These are phyloP conservation scores for Leucoagaricus sp. DNA, from an alignment of 1,284 basidiomycete genomes.

Conservation along the genomic window DNA sequence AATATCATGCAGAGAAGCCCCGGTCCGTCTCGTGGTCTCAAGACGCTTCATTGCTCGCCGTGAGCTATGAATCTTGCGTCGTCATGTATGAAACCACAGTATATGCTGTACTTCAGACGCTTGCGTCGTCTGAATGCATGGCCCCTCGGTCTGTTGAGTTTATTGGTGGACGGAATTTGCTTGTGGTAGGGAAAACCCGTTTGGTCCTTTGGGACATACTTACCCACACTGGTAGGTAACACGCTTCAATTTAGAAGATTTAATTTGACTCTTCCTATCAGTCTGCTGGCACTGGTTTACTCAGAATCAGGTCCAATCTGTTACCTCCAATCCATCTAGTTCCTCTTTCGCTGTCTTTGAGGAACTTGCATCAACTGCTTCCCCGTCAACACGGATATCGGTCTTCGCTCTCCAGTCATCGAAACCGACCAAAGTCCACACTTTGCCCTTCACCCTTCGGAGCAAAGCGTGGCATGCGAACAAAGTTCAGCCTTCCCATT, in stretches of 20 bases:
- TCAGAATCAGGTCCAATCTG: slow-evolving; percentile 36
- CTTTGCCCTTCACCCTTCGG: slow-evolving; percentile 62
- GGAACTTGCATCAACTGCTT: slow-evolving; percentile 29
- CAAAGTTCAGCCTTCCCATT: slow-evolving; percentile 20
- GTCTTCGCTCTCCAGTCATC: slow-evolving; percentile 52
- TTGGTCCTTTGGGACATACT: slow-evolving; percentile 84
- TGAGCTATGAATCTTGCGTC: slow-evolving; percentile 70
- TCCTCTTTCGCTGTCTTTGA: slow-evolving; percentile 63
- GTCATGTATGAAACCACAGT: slow-evolving; percentile 79
- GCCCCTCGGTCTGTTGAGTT: slow-evolving; percentile 54
- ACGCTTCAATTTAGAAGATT: not conserved
- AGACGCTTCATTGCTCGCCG: slow-evolving; percentile 85
- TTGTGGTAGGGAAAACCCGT: slow-evolving; percentile 50
- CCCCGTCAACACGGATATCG: slow-evolving; percentile 42
- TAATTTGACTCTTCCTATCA: slow-evolving; percentile 25
- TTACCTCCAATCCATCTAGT: slow-evolving; percentile 57
- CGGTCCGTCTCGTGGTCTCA: slow-evolving; percentile 75
- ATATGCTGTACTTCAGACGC: slow-evolving; percentile 64
- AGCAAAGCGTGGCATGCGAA: slow-evolving; percentile 48
- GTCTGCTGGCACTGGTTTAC: slow-evolving; percentile 61
- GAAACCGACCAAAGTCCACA: slow-evolving; percentile 40
- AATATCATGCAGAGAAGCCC: slow-evolving; percentile 71
- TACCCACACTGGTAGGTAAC: slow-evolving; percentile 60
- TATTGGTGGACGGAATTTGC: slow-evolving; percentile 69
- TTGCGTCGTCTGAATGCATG: slow-evolving; percentile 60